A percentile compares a stretch with the other conserved stretches of the same genome.
These are phyloP conservation scores for Pestalotiopsis fici DNA, from an alignment of 2,329 filamentous ascomycete genomes.

Conservation along the genomic window DNA sequence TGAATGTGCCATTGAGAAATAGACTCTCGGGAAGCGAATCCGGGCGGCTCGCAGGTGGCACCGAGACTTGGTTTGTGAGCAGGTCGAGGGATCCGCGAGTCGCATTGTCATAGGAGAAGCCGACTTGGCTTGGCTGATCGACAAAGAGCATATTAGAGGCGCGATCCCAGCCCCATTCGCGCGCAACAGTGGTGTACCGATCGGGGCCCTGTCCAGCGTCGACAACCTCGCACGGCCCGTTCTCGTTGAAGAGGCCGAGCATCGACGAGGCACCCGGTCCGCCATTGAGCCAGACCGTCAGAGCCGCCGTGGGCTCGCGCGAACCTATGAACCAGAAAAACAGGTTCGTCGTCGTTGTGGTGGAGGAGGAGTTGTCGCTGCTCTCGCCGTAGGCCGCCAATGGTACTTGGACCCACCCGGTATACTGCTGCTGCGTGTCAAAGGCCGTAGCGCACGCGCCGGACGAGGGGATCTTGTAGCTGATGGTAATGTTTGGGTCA, in stretches of 20 bases:
- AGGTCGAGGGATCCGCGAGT: conserved; percentile 56
- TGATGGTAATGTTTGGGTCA: conserved; percentile 64
- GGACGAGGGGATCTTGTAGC: conserved; percentile 60
- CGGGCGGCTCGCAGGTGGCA: conserved; percentile 30
- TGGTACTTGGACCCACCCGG: conserved; percentile 68
- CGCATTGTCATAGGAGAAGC: conserved; percentile 63
- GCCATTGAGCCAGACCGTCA: conserved; percentile 67
- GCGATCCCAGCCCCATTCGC: conserved; percentile 68
- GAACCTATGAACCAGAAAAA: conserved; percentile 55
- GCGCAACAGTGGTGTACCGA: conserved; percentile 54
- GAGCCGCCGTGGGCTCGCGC: conserved; percentile 39
- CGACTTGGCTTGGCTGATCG: conserved; percentile 66
- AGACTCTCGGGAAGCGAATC: conserved; percentile 24
- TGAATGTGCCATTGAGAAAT: conserved; percentile 47
- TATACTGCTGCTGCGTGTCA: conserved; percentile 66
- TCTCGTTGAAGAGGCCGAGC: conserved; percentile 57
- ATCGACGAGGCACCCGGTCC: conserved; percentile 67
- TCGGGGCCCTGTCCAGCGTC: conserved; percentile 35
- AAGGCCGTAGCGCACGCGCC: conserved; percentile 69
- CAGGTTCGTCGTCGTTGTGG: conserved; percentile 49
- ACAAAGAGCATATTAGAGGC: conserved; percentile 50
- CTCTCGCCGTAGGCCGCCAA: background rate
- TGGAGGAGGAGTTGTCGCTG: conserved; percentile 22
- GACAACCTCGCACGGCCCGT: conserved; percentile 21
- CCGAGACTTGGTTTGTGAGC: conserved; percentile 37